These are phyloP conservation scores for Phytophthora rubi DNA, from an alignment of 352 stramenopile species.

Conservation along the genomic window DNA sequence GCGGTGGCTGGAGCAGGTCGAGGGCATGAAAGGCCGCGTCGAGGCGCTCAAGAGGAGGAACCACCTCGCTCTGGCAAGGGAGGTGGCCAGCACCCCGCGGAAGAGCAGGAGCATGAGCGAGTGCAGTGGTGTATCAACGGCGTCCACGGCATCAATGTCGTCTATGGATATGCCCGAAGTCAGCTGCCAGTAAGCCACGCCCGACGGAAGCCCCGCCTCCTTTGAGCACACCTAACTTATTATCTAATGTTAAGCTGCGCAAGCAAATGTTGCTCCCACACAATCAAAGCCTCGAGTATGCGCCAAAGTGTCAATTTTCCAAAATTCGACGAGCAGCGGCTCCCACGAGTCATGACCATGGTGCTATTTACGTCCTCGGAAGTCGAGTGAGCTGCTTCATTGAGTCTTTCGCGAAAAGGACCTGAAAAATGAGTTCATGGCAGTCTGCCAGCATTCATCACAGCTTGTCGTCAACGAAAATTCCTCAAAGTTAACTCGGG, in stretches of 20 bases:
- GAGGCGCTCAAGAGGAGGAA: slow-evolving; percentile 40
- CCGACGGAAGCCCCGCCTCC: slow-evolving; percentile 11
- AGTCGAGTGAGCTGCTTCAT: no score
- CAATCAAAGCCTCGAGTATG: not conserved
- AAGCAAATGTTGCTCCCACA: slow-evolving; percentile 28
- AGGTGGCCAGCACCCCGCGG: slow-evolving; percentile 25
- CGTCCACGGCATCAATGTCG: slow-evolving; percentile 40
- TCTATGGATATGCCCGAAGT: slow-evolving; percentile 37
- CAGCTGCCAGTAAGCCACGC: slow-evolving; percentile 26
- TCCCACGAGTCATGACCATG: no score
- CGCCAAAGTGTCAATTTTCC: not conserved
- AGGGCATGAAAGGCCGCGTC: slow-evolving; percentile 39
- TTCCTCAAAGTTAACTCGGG: not conserved
- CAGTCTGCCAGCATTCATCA: not conserved
- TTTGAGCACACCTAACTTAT: slow-evolving; percentile 39
- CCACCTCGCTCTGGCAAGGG: slow-evolving; percentile 26
- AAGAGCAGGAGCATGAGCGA: slow-evolving; percentile 44
- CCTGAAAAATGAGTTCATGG: not conserved
- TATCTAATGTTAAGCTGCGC: slow-evolving; percentile 42
- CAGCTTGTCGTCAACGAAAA: not conserved
- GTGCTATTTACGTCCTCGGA: no score
- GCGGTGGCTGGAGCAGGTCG: slow-evolving; percentile 40
- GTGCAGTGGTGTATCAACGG: slow-evolving; percentile 43
- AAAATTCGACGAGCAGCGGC: slow-evolving; percentile 1
- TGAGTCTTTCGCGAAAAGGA: no score